Conservation (phyloP, 495 filamentous ascomycete species). For the Aspergillus kassunensis region DNA sequence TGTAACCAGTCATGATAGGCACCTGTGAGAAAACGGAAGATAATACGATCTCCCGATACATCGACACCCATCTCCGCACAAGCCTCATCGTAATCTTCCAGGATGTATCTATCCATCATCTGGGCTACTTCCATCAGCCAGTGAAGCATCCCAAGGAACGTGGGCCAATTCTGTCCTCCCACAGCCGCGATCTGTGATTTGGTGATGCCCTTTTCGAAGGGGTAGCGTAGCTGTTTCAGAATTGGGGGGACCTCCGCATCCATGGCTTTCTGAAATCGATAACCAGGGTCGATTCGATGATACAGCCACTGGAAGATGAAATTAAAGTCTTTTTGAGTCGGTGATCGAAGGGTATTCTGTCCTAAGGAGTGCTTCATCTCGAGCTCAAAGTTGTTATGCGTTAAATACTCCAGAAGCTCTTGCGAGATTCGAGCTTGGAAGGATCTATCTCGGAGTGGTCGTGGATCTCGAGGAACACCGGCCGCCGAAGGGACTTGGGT, state of each 20-base stretch:
- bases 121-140: conserved; percentile 98
- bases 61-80: conserved; percentile 84
- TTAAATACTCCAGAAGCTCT: conserved; percentile 86
- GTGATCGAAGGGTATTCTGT: conserved; percentile 81
- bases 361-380: conserved; percentile 90
- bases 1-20: conserved; percentile 93
- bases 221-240: conserved; percentile 89
- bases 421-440: conserved; percentile 79
- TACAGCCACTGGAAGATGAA: conserved; percentile 98
- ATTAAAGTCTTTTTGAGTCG: conserved; percentile 98
- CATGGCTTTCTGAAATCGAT: conserved; percentile 85
- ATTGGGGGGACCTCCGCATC: conserved; percentile 90
- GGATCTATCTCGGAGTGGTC: conserved; percentile 75
- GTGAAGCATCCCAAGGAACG: conserved; percentile 88
- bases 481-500: conserved; percentile 73
- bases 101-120: conserved; percentile 77
- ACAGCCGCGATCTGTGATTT: conserved; percentile 93
- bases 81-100: conserved; percentile 79
- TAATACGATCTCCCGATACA: conserved; percentile 81
- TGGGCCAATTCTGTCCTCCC: conserved; percentile 92
- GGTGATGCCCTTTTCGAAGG: conserved; percentile 87
- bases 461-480: conserved; percentile 79
- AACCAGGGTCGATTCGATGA: conserved; percentile 86
- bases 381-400: conserved; percentile 90
- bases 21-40: conserved; percentile 81